Base-by-base conservation (phyloP, 441 rosid genomes). In the Lepidium campestre region DNA sequence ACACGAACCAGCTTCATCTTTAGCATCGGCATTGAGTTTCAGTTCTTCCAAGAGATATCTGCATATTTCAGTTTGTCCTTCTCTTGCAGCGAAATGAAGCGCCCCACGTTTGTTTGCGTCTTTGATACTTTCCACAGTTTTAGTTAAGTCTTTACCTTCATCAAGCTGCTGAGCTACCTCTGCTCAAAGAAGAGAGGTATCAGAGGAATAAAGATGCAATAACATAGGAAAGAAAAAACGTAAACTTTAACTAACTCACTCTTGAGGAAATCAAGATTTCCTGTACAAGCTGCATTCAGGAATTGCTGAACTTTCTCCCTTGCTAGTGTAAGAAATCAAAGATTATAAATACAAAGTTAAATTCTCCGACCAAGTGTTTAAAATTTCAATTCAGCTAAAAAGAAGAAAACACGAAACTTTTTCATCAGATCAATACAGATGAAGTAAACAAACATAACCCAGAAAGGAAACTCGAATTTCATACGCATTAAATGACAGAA, bases 91-190 rank as follows among this genome's bases (percentile, higher is more conserved):
- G 79, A 93, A 93, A 77, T 93, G 98, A 67, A 90, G 83, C 5
- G 98, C 97, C 27, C 98, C 98, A 37, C 97, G 82, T 77, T 88
- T 80, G 72, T 93, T 90, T 4, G 94, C 98, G 77, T 93, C 97
- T 82, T 88, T 93, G 50, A 88, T 80, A 74, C 84, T 90, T 42
- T 82, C 85, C 60, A 93, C 83, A 11, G 98, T 83, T 72, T 75
- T 79, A 2, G 76, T 77, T 47, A 86, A 25, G 60, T 81, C 97
- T 74, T 90, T 81, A n/a, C 93, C 97, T 17, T 87, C 95, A 72
- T 87, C 98, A 17, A 93, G 91, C 82, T 88, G 86, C 47, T 74
- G 47, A 4, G 95, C 93, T 29, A 87, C 54, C 25, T 74, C 98
- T 93, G 73, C 57, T 70, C 45, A 10, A 49, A 47, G 27, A 62